phyloP scores from a whole-genome alignment of 176 grass and related monocot genomes.

The Triticum dicoccoides region DNA sequence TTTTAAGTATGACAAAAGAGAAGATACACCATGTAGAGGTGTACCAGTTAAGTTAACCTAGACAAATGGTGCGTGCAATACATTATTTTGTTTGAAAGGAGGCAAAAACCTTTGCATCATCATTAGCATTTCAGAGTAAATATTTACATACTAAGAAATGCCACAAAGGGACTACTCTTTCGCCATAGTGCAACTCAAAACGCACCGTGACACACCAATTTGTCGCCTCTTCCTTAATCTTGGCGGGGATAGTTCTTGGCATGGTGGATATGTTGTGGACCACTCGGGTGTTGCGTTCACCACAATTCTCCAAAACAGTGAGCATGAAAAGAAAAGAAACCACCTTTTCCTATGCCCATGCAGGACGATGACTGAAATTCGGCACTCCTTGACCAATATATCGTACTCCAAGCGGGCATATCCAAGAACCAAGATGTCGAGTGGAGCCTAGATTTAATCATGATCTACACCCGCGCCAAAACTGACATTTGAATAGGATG shows the following conservation, averaged over 20 bases:
- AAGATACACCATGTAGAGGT: no score
- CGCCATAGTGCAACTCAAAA: background rate
- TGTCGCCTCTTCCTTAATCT: background rate
- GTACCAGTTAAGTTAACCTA: background rate
- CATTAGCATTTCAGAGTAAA: background rate
- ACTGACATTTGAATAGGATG: background rate
- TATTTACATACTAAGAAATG: background rate
- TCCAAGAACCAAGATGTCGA: background rate
- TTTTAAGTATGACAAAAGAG: no score
- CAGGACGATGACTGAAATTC: background rate
- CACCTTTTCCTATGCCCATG: background rate
- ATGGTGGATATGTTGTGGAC: background rate
- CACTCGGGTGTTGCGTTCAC: background rate
- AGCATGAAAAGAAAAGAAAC: background rate
- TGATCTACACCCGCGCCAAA: background rate
- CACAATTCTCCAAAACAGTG: background rate
- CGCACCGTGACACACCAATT: background rate
- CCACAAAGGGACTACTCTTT: background rate
- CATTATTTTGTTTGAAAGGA: background rate
- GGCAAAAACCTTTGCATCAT: background rate
- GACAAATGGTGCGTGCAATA: background rate
- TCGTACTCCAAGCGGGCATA: background rate
- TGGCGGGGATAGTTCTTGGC: no score
- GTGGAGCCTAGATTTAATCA: background rate
- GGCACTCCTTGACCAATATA: background rate